Percentiles rank a stretch among this genome's conserved stretches.
These are phyloP conservation scores for Ceratocystiopsis sp. DNA, from an alignment of 2,329 filamentous ascomycete genomes.

Conservation along the genomic window DNA sequence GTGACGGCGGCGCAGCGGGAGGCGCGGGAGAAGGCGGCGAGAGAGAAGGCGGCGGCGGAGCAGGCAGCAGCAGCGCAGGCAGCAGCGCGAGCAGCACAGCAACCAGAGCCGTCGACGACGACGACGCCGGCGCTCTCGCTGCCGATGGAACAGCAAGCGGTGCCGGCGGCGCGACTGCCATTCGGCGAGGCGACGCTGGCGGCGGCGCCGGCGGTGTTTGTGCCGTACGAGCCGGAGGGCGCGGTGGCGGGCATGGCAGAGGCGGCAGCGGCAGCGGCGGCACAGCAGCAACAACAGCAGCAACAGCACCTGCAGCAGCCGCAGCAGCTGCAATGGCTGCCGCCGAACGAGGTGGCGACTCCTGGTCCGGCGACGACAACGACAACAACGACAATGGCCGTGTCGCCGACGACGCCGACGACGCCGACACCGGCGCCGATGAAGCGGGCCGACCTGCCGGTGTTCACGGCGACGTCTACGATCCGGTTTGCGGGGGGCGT, in stretches of 20 bases:
- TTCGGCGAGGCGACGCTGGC: no score
- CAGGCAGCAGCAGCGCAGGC: neutral
- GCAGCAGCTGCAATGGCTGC: conserved; percentile 34
- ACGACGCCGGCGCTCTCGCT: conserved; percentile 3
- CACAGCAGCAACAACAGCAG: conserved; percentile 18
- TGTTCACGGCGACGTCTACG: conserved; percentile 24
- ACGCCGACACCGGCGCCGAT: conserved; percentile 20
- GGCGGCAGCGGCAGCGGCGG: conserved; percentile 14
- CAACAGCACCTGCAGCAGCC: conserved; percentile 34
- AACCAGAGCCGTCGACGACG: neutral
- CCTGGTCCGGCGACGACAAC: neutral
- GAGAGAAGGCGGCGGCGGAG: neutral
- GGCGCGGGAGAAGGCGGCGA: conserved; percentile 22
- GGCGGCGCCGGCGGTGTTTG: conserved; percentile 24
- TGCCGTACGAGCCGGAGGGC: conserved; percentile 39
- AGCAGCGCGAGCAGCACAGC: neutral
- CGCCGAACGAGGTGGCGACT: conserved; percentile 22
- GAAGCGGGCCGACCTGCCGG: conserved; percentile 21
- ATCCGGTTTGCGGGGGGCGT: conserved; percentile 27
- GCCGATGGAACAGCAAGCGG: neutral
- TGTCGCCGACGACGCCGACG: conserved; percentile 18
- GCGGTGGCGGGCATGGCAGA: conserved; percentile 12
- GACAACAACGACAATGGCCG: conserved; percentile 7
- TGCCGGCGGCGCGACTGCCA: conserved; percentile 6
- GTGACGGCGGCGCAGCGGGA: conserved; percentile 42